Evolutionary conservation across 164 flowering plant genomes (phyloP).

Genomic region (Saururus chinensis): DNA sequence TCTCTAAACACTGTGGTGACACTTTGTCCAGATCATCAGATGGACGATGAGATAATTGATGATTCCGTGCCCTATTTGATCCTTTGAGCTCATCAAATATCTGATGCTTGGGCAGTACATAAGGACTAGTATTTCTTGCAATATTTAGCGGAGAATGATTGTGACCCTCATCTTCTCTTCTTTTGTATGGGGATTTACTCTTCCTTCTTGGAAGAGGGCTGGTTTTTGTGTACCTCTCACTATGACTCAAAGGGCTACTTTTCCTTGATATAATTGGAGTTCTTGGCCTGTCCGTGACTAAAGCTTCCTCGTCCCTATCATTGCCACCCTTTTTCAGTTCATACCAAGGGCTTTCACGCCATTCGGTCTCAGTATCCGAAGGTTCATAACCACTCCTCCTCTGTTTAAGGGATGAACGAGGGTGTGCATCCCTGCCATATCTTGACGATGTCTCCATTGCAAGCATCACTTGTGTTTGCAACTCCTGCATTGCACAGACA

Average conservation of each 20-base stretch:
- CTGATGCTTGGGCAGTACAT: neutral
- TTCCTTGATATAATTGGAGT: slow-evolving; percentile 8
- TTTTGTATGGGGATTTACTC: slow-evolving; percentile 7
- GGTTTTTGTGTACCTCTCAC: neutral
- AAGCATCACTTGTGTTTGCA: neutral
- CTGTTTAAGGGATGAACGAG: slow-evolving; percentile 12
- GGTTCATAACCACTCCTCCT: slow-evolving; percentile 64
- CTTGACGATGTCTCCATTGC: slow-evolving; percentile 25
- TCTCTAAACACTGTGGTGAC: slow-evolving; percentile 5
- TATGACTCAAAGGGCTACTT: slow-evolving; percentile 12
- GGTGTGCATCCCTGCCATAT: slow-evolving; percentile 15
- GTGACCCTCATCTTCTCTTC: neutral
- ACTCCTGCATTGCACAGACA: neutral
- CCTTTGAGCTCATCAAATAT: neutral
- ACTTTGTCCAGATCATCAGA: slow-evolving; percentile 7
- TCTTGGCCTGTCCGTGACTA: slow-evolving; percentile 4
- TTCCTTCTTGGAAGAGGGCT: slow-evolving; percentile 1
- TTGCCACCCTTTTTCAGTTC: slow-evolving; percentile 23
- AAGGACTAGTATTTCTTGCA: neutral
- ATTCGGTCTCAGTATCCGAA: slow-evolving; percentile 59
- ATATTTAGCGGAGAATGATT: neutral
- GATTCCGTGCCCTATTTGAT: slow-evolving; percentile 9
- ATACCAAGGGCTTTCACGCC: no score
- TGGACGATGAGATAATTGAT: slow-evolving; percentile 2
- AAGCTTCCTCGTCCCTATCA: slow-evolving; percentile 1